Conservation (phyloP, 2,329 filamentous ascomycete genomes). For the Colletotrichum sp. region DNA sequence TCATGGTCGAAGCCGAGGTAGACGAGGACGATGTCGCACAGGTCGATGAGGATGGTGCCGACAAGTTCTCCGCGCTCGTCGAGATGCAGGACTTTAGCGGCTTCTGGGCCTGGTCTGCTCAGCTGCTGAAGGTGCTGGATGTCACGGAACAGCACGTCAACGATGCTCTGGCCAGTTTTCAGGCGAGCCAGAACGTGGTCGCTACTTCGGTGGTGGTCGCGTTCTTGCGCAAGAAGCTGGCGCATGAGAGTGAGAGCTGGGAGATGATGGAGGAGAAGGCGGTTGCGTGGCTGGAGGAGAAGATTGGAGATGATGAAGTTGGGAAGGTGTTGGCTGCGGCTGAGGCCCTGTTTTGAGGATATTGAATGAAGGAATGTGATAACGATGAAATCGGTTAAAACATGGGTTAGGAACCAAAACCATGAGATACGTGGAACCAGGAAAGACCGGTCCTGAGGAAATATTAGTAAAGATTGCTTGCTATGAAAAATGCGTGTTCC, state of each 20-base stretch:
- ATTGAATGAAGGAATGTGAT: background rate
- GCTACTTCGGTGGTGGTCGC: constrained; percentile 47
- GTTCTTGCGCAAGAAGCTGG: constrained; percentile 52
- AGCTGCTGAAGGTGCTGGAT: constrained; percentile 32
- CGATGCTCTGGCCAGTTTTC: background rate
- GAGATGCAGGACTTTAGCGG: constrained; percentile 61
- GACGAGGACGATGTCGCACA: background rate
- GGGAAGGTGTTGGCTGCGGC: background rate
- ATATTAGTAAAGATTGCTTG: background rate
- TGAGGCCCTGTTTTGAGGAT: background rate
- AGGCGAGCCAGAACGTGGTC: constrained; percentile 10
- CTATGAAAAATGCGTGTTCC: background rate
- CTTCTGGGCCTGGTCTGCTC: constrained; percentile 46
- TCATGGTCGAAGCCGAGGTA: background rate
- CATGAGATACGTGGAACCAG: background rate
- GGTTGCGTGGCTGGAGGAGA: constrained; percentile 47
- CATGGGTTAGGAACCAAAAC: fast-evolving
- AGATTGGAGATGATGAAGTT: background rate
- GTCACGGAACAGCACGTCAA: constrained; percentile 9
- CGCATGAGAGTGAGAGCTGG: constrained; percentile 59
- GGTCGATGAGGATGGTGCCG: background rate
- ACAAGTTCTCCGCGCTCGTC: constrained; percentile 50
- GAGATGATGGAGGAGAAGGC: constrained; percentile 69
- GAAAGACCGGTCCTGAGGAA: background rate
- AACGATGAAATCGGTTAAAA: background rate